A percentile compares a stretch with the other conserved stretches of the same genome.
These are phyloP conservation scores for Xylaria multiplex DNA, from an alignment of 2,329 filamentous ascomycete species.

Conservation along the genomic window DNA sequence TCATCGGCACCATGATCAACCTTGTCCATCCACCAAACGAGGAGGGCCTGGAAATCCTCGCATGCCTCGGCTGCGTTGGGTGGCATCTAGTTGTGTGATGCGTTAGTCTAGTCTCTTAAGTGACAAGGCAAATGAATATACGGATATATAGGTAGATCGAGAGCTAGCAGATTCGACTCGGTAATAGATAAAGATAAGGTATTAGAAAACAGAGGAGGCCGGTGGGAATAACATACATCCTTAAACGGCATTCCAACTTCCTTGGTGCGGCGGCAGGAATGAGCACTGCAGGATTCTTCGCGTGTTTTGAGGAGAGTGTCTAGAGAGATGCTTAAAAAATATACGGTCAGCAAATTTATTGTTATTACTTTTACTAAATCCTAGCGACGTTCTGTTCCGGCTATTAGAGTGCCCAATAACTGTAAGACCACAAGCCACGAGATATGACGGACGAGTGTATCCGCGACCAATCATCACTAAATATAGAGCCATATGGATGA, in stretches of 20 bases:
- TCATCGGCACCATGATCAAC: slow-evolving; percentile 10
- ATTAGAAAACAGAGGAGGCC: background rate
- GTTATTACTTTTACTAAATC: too few species aligned
- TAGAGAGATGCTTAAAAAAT: slow-evolving; percentile 12
- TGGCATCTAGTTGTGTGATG: slow-evolving; percentile 25
- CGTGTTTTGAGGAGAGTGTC: slow-evolving; percentile 1
- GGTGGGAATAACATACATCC: slow-evolving; percentile 9
- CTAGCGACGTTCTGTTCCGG: background rate
- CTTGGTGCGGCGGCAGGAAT: slow-evolving; percentile 7
- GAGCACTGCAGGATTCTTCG: slow-evolving; percentile 5
- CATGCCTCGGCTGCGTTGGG: slow-evolving; percentile 15
- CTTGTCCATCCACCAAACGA: slow-evolving; percentile 32
- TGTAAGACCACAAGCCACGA: too few species aligned
- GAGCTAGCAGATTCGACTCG: too few species aligned
- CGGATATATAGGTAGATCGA: too few species aligned
- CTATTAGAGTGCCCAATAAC: too few species aligned
- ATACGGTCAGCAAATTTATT: background rate
- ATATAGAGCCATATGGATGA: background rate
- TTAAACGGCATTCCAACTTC: slow-evolving; percentile 16
- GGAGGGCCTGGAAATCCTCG: slow-evolving; percentile 21
- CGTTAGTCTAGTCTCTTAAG: background rate
- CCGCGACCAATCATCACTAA: too few species aligned
- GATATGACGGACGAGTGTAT: too few species aligned
- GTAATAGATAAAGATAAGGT: too few species aligned
- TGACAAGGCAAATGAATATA: background rate